Conservation (phyloP, 1,139 yeast species). For the Zygoascus hellenicus region DNA sequence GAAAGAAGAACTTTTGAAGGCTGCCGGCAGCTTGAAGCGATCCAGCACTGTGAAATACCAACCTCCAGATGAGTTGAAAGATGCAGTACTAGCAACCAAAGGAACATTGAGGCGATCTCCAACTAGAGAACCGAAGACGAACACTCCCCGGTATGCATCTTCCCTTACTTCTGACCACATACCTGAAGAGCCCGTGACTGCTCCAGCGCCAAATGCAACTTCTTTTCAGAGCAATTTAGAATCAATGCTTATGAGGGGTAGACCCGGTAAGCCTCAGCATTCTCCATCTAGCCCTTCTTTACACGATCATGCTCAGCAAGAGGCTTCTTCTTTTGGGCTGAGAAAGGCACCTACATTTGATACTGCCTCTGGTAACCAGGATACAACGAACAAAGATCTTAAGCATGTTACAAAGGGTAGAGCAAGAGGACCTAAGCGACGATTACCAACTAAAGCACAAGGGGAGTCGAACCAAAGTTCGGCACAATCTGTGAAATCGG, state of each 20-base stretch:
- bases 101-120: slow-evolving; percentile 15
- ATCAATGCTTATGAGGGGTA: slow-evolving; percentile 18
- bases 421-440: slow-evolving; percentile 70
- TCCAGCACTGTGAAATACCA: slow-evolving; percentile 22
- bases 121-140: not conserved
- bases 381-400: slow-evolving; percentile 31
- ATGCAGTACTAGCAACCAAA: slow-evolving; percentile 21
- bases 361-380: slow-evolving; percentile 18
- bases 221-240: slow-evolving; percentile 20
- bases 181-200: slow-evolving; percentile 6
- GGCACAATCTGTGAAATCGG: no score
- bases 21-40: slow-evolving; percentile 20
- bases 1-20: slow-evolving; percentile 20
- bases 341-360: slow-evolving; percentile 33
- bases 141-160: not conserved
- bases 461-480: not conserved
- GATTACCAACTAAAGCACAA: slow-evolving; percentile 48
- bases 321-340: slow-evolving; percentile 2
- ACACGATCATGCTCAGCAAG: slow-evolving; percentile 1
- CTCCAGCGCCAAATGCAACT: slow-evolving; percentile 2
- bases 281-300: slow-evolving; percentile 8
- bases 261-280: slow-evolving; percentile 14
- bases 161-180: not conserved
- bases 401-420: slow-evolving; percentile 58
- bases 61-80: slow-evolving; percentile 24